Evolutionary conservation across 75 land plant species (phyloP), one percentile per base, ranked within the genome.

Genomic region (Sequoia sempervirens): DNA sequence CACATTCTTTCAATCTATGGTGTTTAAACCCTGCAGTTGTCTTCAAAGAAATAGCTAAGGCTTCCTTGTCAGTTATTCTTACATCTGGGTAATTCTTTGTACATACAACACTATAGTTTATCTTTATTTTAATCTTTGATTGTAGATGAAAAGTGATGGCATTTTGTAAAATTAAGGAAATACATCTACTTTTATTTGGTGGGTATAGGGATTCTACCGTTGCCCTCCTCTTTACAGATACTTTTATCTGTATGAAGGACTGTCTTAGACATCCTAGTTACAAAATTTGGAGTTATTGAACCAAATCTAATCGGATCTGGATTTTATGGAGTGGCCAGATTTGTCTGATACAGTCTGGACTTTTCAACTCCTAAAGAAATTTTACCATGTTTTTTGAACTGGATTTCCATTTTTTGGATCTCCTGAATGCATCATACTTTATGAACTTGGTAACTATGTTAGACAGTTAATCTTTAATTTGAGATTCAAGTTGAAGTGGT

Each of bases 11-110:
- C 30, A 93, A 92, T 83, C 84, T 97, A 43, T 97, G 97, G 97
- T 97, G 97, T 84, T 86, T 97, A 84, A 93, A 97, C 90, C 99
- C 99, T 45, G 91, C 94, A 58, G 97, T 97, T 73, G 96, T 97
- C 20, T 97, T 97, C 82, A 89, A 83, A 84, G 98, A 91, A 45
- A 84, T 97, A 89, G 93, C 96, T 54, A 84, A 89, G 74, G 86
- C 88, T 40, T 89, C 96, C 53, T 84, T 86, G 56, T 92, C 96
- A 7, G 90, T 97, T 17, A 93, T 97, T 82, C 91, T 95, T 72
- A 95, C 99, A 37, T 97, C 99, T 81, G 99, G 99, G 99, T 97
- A 92, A 80, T 82, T 12, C 30, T 40, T 78, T 75, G 37, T 38
- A 9, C 7, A 26, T 1, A 45, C 26, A 45, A 78, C n/a, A 78